Evolutionary conservation across 495 filamentous ascomycete species (phyloP), one percentile per base, ranked within the genome.

Genomic region (Thermothielavioides terrestris): DNA sequence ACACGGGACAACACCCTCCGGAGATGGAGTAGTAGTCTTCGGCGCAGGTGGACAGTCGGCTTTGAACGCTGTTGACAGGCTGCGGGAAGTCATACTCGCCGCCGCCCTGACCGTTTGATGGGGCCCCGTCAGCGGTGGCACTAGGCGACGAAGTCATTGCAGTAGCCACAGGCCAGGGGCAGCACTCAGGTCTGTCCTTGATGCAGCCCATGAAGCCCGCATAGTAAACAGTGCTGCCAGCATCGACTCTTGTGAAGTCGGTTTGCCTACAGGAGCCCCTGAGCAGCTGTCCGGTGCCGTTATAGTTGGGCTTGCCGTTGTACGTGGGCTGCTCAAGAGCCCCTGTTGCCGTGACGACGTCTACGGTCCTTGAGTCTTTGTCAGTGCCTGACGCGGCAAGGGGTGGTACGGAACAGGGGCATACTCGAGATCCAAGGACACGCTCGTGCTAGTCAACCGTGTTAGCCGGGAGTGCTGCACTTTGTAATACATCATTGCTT

Each of bases 11-110:
- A 30, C 60, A 61, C 2, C 46, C 53, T 10, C 56, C 56, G 2
- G 58, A 55, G n/a, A 63, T 50, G 17, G 62, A 61, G 44, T 58
- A 61, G 48, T 65, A 65, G 37, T 65, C 62, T 1, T 52, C 48
- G 10, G 62, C 55, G 15, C 60, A 63, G 7, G 31, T 50, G 7
- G 36, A 20, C 2, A 63, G 34, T 3, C 37, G 21, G 9, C 40
- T 35, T n/a, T 49, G 27, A 34, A 39, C 39, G 11, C 14, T 23
- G 46, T 58, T 32, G 11, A 28, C 52, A 0, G 62, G 60, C 38
- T 39, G 20, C 6, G 62, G 62, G 22, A 49, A 60, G 34, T 55
- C 44, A n/a, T 42, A 38, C 2, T 37, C 30, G 30, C 56, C 41
- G 25, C 53, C 38, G 23, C 26, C 42, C 3, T 32, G 11, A 40